These are phyloP conservation scores for Aspergillus funiculosus DNA, from an alignment of 495 filamentous ascomycete species.

Conservation along the genomic window DNA sequence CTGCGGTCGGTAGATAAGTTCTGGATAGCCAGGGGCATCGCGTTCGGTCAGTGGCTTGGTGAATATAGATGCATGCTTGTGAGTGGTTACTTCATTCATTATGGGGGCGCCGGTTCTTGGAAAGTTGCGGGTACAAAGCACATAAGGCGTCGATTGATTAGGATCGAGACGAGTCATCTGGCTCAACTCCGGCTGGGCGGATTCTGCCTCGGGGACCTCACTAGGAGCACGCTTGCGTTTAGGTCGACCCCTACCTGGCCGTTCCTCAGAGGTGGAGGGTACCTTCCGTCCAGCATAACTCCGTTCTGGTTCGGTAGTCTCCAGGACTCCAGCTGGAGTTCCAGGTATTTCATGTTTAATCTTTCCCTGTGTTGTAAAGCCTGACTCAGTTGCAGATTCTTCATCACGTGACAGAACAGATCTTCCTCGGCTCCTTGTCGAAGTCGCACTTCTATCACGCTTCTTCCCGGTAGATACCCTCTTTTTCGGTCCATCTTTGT, in stretches of 20 bases:
- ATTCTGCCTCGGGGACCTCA: constrained; percentile 32
- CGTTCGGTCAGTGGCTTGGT: constrained; percentile 74
- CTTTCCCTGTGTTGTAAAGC: constrained; percentile 35
- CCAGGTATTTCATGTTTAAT: constrained; percentile 64
- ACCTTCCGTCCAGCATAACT: constrained; percentile 46
- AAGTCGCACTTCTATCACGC: constrained; percentile 49
- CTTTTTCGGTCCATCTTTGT: constrained; percentile 34
- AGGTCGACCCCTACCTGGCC: constrained; percentile 25
- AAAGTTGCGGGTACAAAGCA: constrained; percentile 71
- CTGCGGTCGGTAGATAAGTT: constrained; percentile 79
- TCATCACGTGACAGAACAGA: constrained; percentile 55
- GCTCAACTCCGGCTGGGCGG: constrained; percentile 25
- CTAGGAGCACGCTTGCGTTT: constrained; percentile 40
- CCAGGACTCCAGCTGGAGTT: constrained; percentile 46
- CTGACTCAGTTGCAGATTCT: constrained; percentile 45
- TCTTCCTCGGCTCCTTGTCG: constrained; percentile 52
- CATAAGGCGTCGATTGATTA: constrained; percentile 50
- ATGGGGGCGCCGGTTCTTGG: constrained; percentile 68
- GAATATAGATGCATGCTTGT: constrained; percentile 87
- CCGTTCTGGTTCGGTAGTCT: constrained; percentile 36
- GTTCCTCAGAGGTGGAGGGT: constrained; percentile 27
- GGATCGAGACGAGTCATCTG: constrained; percentile 34
- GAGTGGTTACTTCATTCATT: constrained; percentile 76
- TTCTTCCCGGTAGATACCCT: constrained; percentile 26
- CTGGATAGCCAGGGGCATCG: constrained; percentile 81